A percentile compares a stretch with the other conserved stretches of the same genome.
phyloP scores from a whole-genome alignment of 2,329 filamentous ascomycete species.

The Penicillium sp. region DNA sequence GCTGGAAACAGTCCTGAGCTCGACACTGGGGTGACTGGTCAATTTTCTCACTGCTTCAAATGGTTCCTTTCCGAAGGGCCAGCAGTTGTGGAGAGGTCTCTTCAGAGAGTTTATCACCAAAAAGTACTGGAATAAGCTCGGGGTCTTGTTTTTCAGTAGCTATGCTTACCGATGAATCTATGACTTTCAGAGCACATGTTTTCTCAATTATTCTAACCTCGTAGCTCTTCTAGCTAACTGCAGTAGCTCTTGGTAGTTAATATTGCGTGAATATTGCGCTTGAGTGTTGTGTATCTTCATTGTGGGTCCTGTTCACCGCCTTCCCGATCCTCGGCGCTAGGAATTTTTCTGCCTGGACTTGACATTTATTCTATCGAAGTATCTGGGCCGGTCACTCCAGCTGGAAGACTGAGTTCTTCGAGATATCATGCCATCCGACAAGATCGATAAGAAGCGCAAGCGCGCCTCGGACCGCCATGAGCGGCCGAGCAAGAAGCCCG shows the following conservation, averaged over 20 bases:
- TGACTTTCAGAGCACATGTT: conserved; percentile 19
- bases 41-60: conserved; percentile 26
- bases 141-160: conserved; percentile 24
- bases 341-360: conserved; percentile 23
- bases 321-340: conserved; percentile 17
- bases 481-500: conserved; percentile 47
- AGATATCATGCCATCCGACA: conserved; percentile 30
- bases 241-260: background rate
- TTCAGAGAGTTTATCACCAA: conserved; percentile 32
- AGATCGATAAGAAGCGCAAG: conserved; percentile 50
- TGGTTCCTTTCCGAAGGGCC: conserved; percentile 12
- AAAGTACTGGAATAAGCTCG: conserved; percentile 25
- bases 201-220: conserved; percentile 1
- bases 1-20: conserved; percentile 15
- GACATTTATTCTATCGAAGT: conserved; percentile 21
- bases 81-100: conserved; percentile 36
- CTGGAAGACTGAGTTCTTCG: conserved; percentile 6
- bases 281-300: background rate
- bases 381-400: conserved; percentile 7
- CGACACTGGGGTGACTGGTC: conserved; percentile 32
- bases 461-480: conserved; percentile 42
- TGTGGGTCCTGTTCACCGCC: conserved; percentile 25
- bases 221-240: background rate
- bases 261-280: background rate
- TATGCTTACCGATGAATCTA: conserved; percentile 26